A percentile compares a stretch with the other conserved stretches of the same genome.
phyloP scores from a whole-genome alignment of 1,139 yeast species.

The Sugiyamaella grinbergsii region DNA sequence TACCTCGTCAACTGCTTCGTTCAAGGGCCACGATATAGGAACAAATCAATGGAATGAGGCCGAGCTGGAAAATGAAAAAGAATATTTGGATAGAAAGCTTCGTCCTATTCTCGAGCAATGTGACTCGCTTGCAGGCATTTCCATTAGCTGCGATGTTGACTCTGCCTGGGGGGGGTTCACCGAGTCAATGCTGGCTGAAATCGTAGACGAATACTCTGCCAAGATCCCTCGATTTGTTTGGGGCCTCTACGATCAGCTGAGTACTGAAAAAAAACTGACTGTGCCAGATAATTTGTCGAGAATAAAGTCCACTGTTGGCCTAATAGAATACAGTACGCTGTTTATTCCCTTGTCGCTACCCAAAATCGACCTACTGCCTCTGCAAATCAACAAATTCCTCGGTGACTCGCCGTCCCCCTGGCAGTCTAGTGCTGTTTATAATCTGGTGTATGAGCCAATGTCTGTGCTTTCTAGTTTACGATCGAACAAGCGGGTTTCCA shows the following conservation, averaged over 20 bases:
- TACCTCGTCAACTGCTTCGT: slow-evolving; percentile 37
- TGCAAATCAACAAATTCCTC: not conserved
- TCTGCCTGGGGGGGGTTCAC: slow-evolving; percentile 86
- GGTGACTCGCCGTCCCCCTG: slow-evolving; percentile 27
- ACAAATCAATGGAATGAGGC: slow-evolving; percentile 48
- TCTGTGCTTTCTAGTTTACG: slow-evolving; percentile 37
- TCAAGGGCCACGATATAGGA: slow-evolving; percentile 53
- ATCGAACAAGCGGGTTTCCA: slow-evolving; percentile 30
- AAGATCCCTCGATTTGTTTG: slow-evolving; percentile 62
- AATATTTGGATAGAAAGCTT: slow-evolving; percentile 60
- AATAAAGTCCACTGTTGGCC: slow-evolving; percentile 50
- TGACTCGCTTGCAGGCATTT: slow-evolving; percentile 72
- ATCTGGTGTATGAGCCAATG: slow-evolving; percentile 37
- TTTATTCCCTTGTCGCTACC: slow-evolving; percentile 53
- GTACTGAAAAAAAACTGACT: slow-evolving; percentile 20
- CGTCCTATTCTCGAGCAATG: slow-evolving; percentile 72
- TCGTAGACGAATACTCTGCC: slow-evolving; percentile 70
- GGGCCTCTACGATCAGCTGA: slow-evolving; percentile 45
- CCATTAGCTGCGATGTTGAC: slow-evolving; percentile 66
- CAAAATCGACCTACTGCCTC: not conserved
- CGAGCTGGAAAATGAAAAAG: slow-evolving; percentile 41
- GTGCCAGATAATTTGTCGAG: slow-evolving; percentile 44
- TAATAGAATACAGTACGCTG: slow-evolving; percentile 52
- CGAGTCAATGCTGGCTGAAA: slow-evolving; percentile 50
- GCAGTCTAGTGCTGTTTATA: slow-evolving; percentile 36